Conservation (phyloP, 177 flowering plant genomes). For the Vitis hybrid region DNA sequence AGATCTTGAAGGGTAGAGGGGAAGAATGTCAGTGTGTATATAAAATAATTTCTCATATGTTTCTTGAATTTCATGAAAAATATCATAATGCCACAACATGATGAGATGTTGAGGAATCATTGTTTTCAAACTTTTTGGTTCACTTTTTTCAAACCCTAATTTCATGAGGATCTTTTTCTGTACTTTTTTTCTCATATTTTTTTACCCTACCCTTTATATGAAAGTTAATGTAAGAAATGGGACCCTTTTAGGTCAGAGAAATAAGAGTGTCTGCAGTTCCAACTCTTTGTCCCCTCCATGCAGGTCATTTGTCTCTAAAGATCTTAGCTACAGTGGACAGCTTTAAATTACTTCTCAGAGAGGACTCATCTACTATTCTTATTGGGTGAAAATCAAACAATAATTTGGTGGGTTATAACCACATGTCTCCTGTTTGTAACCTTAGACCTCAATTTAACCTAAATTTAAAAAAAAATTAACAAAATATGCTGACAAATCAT, state of each 20-base stretch:
- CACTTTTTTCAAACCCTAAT: constrained; percentile 10
- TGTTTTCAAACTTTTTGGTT: constrained; percentile 16
- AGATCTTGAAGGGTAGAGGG: constrained; percentile 11
- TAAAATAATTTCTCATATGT: not conserved
- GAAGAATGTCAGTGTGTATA: constrained; percentile 10
- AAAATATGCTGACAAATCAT: too few relatives aligned
- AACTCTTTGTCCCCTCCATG: constrained; percentile 1
- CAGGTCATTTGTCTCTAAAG: not conserved
- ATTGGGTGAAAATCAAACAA: too few relatives aligned
- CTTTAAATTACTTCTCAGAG: not conserved
- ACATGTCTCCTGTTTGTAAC: too few relatives aligned
- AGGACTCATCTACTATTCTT: too few relatives aligned
- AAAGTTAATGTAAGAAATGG: not conserved
- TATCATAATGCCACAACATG: constrained; percentile 23
- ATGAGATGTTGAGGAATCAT: constrained; percentile 22
- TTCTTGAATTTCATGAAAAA: constrained; percentile 23
- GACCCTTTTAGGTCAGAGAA: constrained; percentile 1
- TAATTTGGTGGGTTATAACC: too few relatives aligned
- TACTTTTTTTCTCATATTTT: not conserved
- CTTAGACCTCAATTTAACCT: too few relatives aligned
- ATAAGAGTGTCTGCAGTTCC: not conserved
- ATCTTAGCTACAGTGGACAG: not conserved
- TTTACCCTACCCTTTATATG: not conserved
- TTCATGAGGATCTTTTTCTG: not conserved
- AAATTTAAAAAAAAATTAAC: too few relatives aligned